Evolutionary conservation across 177 flowering plant genomes (phyloP).

Genomic region (Tripterygium wilfordii): DNA sequence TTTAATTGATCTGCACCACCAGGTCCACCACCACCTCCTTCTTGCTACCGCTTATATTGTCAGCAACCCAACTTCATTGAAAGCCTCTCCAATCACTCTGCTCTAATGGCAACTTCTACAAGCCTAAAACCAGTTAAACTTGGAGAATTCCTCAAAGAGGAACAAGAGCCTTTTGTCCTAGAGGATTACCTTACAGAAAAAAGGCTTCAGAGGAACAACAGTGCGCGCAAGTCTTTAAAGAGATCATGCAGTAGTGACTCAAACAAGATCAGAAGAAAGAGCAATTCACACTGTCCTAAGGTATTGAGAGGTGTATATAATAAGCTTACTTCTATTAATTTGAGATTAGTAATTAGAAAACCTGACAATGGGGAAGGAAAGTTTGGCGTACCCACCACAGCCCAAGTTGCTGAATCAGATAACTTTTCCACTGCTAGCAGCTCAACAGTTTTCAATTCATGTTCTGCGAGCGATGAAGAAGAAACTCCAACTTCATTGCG

Average conservation of each 20-base stretch:
- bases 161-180: slow-evolving; percentile 71
- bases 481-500: slow-evolving; percentile 11
- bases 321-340: slow-evolving; percentile 20
- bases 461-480: slow-evolving; percentile 25
- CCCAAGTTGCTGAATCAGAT: slow-evolving; percentile 20
- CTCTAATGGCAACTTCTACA: slow-evolving; percentile 33
- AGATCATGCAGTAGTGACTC: slow-evolving; percentile 4
- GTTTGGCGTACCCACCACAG: slow-evolving; percentile 1
- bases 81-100: background rate
- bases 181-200: slow-evolving; percentile 51
- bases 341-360: slow-evolving; percentile 6
- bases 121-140: slow-evolving; percentile 25
- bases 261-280: slow-evolving; percentile 18
- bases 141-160: slow-evolving; percentile 50
- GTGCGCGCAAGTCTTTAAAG: slow-evolving; percentile 13
- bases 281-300: slow-evolving; percentile 18
- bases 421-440: slow-evolving; percentile 35
- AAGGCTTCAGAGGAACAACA: slow-evolving; percentile 27
- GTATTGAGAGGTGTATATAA: slow-evolving; percentile 23
- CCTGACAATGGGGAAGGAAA: slow-evolving; percentile 3
- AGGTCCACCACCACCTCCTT: no score
- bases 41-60: no score
- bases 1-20: no score
- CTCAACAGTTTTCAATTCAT: slow-evolving; percentile 23
- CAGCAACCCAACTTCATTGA: no score